Conservation (phyloP, 495 filamentous ascomycete genomes). For the Melanomma pulvis-pyrius region DNA sequence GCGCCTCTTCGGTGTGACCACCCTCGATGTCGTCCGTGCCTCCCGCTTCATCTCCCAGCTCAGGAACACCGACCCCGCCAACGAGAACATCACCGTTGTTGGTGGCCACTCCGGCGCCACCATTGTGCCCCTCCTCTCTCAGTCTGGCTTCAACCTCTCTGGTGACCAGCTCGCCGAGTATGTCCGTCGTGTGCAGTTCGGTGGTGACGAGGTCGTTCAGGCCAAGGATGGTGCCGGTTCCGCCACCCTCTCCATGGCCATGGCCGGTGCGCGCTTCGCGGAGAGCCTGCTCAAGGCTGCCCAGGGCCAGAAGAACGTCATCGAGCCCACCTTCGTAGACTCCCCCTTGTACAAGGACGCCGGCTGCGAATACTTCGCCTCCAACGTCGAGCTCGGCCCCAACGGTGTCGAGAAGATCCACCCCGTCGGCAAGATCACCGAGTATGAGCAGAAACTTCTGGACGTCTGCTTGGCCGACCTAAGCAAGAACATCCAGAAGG, state of each 20-base stretch:
- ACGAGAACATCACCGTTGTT: conserved; percentile 92
- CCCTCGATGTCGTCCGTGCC: conserved; percentile 96
- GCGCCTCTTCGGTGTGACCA: conserved; percentile 98
- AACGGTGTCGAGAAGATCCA: conserved; percentile 94
- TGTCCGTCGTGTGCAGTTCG: conserved; percentile 96
- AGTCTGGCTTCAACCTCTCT: conserved; percentile 82
- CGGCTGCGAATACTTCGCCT: conserved; percentile 94
- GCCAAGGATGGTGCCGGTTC: conserved; percentile 98
- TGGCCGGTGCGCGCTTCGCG: conserved; percentile 96
- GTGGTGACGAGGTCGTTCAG: conserved; percentile 98
- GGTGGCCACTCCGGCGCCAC: conserved; percentile 97
- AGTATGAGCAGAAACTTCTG: conserved; percentile 85
- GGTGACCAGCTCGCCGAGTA: conserved; percentile 74
- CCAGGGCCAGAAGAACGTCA: conserved; percentile 89
- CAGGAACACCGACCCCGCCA: conserved; percentile 83
- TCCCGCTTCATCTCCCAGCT: conserved; percentile 94
- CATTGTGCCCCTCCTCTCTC: conserved; percentile 95
- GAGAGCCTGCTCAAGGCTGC: conserved; percentile 91
- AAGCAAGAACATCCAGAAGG: conserved; percentile 85
- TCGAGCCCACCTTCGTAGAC: conserved; percentile 97
- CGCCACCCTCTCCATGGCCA: conserved; percentile 98
- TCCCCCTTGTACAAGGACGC: conserved; percentile 96
- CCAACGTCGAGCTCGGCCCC: conserved; percentile 89
- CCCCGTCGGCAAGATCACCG: conserved; percentile 77
- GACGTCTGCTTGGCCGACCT: conserved; percentile 82